phyloP scores from a whole-genome alignment of 768 basidiomycete genomes.

The Lyophyllum decastes region DNA sequence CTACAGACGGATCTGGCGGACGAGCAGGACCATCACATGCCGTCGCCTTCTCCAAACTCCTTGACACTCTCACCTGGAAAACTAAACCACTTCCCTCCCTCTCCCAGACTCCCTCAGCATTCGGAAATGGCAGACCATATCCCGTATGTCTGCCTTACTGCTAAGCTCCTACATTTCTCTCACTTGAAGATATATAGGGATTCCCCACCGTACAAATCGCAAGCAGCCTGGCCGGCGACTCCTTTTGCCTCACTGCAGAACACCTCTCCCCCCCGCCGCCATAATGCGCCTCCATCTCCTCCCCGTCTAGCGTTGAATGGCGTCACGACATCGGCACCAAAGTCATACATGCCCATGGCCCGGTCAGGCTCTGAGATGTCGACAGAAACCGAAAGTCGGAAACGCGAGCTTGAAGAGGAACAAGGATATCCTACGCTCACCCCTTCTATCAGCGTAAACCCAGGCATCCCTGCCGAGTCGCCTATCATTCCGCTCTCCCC shows the following conservation, averaged over 20 bases:
- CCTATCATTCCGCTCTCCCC: slow-evolving; percentile 83
- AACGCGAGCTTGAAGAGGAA: slow-evolving; percentile 53
- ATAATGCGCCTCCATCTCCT: slow-evolving; percentile 46
- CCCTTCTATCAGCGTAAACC: slow-evolving; percentile 18
- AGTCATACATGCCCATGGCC: slow-evolving; percentile 34
- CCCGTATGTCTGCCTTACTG: slow-evolving; percentile 23
- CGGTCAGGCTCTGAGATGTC: slow-evolving; percentile 30
- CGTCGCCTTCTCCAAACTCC: slow-evolving; percentile 34
- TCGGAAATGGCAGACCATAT: slow-evolving; percentile 12
- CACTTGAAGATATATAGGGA: slow-evolving; percentile 13
- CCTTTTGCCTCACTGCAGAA: slow-evolving; percentile 39
- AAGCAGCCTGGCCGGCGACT: slow-evolving; percentile 40
- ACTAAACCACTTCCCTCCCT: slow-evolving; percentile 32
- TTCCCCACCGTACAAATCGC: slow-evolving; percentile 14
- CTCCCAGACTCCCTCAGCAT: slow-evolving; percentile 37
- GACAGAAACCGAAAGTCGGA: slow-evolving; percentile 48
- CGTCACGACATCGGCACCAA: slow-evolving; percentile 61
- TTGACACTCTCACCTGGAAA: slow-evolving; percentile 26
- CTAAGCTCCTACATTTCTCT: not conserved
- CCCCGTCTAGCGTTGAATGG: slow-evolving; percentile 72
- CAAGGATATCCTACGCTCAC: slow-evolving; percentile 46
- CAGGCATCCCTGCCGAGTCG: slow-evolving; percentile 36
- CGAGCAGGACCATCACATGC: slow-evolving; percentile 26
- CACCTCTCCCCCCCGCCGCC: slow-evolving; percentile 17
- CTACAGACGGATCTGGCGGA: slow-evolving; percentile 42